Percentiles rank a stretch among this genome's conserved stretches.
Conservation (phyloP, 2,329 filamentous ascomycete species). For the Aspergillus sp. region DNA sequence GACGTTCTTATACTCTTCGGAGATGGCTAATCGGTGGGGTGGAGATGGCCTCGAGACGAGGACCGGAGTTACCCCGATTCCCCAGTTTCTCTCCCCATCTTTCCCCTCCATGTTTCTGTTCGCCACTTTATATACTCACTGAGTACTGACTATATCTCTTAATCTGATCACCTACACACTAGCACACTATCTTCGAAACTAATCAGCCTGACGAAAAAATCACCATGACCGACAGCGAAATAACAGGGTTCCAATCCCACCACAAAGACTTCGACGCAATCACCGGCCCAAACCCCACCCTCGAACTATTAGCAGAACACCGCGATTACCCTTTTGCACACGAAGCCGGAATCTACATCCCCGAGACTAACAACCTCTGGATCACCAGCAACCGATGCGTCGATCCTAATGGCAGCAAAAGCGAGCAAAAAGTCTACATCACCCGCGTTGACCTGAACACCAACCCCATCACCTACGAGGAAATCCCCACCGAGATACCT, state of each 20-base stretch:
- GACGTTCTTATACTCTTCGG: neutral
- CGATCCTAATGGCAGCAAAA: constrained; percentile 10
- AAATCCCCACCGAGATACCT: constrained; percentile 35
- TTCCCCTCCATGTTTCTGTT: neutral
- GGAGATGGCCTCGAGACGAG: constrained; percentile 35
- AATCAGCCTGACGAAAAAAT: no score
- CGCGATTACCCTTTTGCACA: constrained; percentile 51
- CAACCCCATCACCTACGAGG: constrained; percentile 10
- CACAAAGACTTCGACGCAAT: constrained; percentile 31
- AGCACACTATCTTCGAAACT: neutral
- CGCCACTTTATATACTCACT: no score
- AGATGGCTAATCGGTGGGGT: constrained; percentile 44
- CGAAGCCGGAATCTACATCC: constrained; percentile 47
- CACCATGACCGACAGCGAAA: neutral
- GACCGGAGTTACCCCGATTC: neutral
- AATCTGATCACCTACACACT: no score
- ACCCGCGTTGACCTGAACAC: constrained; percentile 16
- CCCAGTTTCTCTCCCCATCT: neutral
- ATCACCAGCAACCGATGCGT: constrained; percentile 40
- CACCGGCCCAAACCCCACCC: constrained; percentile 36
- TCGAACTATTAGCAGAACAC: constrained; percentile 43
- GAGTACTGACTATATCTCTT: no score
- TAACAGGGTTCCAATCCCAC: constrained; percentile 14
- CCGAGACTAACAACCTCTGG: constrained; percentile 34
- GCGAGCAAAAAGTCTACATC: constrained; percentile 26